These are phyloP conservation scores for Salix exigua DNA, from an alignment of 345 rosid genomes.

Conservation along the genomic window DNA sequence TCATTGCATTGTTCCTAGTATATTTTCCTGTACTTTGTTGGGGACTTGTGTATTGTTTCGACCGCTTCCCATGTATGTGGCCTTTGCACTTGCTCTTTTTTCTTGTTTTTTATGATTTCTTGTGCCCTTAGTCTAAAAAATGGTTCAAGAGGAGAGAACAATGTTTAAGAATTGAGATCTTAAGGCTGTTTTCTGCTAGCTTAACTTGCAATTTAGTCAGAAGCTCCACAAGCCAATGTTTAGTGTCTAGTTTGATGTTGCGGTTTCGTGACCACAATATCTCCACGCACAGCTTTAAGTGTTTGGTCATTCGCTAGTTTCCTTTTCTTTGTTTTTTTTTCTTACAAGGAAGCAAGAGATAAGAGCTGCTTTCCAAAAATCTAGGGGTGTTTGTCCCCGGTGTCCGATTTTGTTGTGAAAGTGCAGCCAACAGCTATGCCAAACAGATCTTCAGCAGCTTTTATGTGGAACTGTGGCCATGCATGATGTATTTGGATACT, in stretches of 20 bases:
- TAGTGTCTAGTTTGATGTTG: neutral
- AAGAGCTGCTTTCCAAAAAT: neutral
- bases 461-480: neutral
- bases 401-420: neutral
- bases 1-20: neutral
- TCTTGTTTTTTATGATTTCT: neutral
- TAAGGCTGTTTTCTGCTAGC: neutral
- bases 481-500: neutral
- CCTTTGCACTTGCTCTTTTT: constrained; percentile 8
- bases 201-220: neutral
- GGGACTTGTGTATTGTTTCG: neutral
- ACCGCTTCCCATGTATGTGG: neutral
- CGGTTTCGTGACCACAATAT: neutral
- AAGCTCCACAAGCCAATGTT: neutral
- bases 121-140: neutral
- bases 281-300: neutral
- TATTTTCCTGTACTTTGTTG: neutral
- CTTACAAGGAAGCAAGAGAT: neutral
- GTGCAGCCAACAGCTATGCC: neutral
- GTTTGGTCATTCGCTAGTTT: neutral
- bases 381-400: neutral
- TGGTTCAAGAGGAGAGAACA: neutral
- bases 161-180: neutral
- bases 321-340: neutral
- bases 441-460: neutral